Conservation (phyloP, 2,329 filamentous ascomycete species). For the Scolecobasidium constrictum region DNA sequence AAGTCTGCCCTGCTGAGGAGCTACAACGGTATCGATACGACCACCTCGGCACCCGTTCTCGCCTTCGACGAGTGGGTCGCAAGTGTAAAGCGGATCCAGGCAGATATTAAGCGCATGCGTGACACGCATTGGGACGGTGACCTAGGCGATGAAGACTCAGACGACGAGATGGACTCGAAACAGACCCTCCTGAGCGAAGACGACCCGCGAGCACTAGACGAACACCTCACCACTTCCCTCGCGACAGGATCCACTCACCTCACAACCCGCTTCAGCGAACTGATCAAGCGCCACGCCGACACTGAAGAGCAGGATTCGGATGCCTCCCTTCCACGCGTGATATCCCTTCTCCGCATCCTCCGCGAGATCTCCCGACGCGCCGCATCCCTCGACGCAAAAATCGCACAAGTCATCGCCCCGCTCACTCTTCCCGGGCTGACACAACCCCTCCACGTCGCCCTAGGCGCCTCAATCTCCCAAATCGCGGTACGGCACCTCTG, state of each 20-base stretch:
- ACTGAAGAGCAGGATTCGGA: constrained; percentile 21
- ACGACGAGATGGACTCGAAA: constrained; percentile 53
- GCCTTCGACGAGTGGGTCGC: constrained; percentile 63
- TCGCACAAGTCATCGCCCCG: constrained; percentile 39
- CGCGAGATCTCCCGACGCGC: constrained; percentile 62
- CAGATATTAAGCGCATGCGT: constrained; percentile 53
- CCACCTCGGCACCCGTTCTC: constrained; percentile 50
- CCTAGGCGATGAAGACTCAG: constrained; percentile 51
- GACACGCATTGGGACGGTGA: constrained; percentile 68
- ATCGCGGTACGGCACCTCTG: constrained; percentile 31
- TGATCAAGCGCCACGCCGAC: constrained; percentile 41
- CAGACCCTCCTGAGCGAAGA: constrained; percentile 60
- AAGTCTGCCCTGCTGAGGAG: constrained; percentile 58
- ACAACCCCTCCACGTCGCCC: constrained; percentile 49
- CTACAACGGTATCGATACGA: constrained; percentile 60
- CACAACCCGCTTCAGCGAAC: constrained; percentile 40
- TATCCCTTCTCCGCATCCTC: constrained; percentile 61
- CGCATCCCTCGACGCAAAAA: constrained; percentile 36
- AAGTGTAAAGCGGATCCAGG: constrained; percentile 57
- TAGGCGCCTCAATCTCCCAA: constrained; percentile 45
- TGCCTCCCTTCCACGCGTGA: no score
- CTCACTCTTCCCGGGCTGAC: constrained; percentile 53
- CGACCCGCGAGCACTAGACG: constrained; percentile 54
- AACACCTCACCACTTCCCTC: constrained; percentile 47
- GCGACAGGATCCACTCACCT: constrained; percentile 48